phyloP scores from a whole-genome alignment of 805 yeast genomes.

The Candida ficus region DNA sequence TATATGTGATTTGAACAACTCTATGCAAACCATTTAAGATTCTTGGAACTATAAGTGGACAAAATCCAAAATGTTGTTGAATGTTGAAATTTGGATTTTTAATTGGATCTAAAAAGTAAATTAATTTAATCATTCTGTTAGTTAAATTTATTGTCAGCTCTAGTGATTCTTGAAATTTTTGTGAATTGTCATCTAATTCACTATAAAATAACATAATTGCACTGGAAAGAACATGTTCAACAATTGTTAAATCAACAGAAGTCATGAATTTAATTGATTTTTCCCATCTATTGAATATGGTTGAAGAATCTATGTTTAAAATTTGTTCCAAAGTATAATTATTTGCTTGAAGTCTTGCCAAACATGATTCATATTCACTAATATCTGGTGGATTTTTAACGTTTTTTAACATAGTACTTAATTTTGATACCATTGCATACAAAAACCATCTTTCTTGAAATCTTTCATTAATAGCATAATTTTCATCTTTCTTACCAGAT shows the following conservation, averaged over 20 bases:
- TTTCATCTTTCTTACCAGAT: not conserved
- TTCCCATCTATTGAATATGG: not conserved
- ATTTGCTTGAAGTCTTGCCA: not conserved
- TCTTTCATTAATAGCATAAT: not conserved
- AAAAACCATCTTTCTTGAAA: not conserved
- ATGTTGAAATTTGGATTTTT: not conserved
- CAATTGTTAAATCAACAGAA: not conserved
- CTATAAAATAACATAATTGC: not conserved
- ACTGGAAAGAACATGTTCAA: not conserved
- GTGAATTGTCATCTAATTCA: not conserved
- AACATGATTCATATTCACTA: not conserved
- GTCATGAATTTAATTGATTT: conserved; percentile 1
- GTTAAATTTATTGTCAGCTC: not conserved
- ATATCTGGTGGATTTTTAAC: conserved; percentile 2
- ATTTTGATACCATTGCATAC: not conserved
- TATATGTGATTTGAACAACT: not conserved
- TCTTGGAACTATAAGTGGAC: not conserved
- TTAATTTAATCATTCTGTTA: not conserved
- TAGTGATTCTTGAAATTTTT: not conserved
- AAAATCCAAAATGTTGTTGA: conserved; percentile 1
- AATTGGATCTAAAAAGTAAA: conserved; percentile 1
- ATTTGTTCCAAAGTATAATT: not conserved
- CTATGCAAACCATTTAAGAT: conserved; percentile 2
- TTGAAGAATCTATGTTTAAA: conserved; percentile 3
- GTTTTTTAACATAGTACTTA: conserved; percentile 1